phyloP scores from a whole-genome alignment of 192 early-diverging fungal genomes.

The Dispira simplex region DNA sequence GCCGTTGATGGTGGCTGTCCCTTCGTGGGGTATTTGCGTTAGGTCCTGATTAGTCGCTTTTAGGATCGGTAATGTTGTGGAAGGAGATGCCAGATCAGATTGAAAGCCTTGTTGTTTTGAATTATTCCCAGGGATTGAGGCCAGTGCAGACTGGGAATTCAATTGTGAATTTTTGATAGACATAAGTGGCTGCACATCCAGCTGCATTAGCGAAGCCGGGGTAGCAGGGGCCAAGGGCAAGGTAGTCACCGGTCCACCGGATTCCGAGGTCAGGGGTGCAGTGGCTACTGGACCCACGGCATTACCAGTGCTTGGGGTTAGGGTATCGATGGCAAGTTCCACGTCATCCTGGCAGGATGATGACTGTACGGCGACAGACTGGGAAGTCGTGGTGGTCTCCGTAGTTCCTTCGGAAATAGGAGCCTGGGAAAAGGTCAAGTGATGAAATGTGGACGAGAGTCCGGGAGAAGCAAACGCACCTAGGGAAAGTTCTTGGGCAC shows the following conservation, averaged over 20 bases:
- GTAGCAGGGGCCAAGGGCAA: constrained; percentile 39
- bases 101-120: no score
- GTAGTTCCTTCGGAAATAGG: background rate
- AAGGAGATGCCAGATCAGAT: background rate
- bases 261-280: background rate
- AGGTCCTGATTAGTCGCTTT: background rate
- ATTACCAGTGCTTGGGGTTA: background rate
- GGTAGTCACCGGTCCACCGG: background rate
- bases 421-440: background rate
- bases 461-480: no score
- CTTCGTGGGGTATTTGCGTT: no score
- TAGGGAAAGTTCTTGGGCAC: no score
- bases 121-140: no score
- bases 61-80: background rate
- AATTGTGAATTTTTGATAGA: background rate
- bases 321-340: background rate
- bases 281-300: background rate
- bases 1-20: no score
- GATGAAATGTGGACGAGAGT: background rate
- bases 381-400: background rate
- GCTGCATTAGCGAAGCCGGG: constrained; percentile 47
- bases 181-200: constrained; percentile 12
- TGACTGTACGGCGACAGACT: background rate
- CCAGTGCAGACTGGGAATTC: background rate
- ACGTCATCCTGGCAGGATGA: background rate